A percentile compares a stretch with the other conserved stretches of the same genome.
Conservation (phyloP, 2,329 filamentous ascomycete species). For the Fusarium scirpi region DNA sequence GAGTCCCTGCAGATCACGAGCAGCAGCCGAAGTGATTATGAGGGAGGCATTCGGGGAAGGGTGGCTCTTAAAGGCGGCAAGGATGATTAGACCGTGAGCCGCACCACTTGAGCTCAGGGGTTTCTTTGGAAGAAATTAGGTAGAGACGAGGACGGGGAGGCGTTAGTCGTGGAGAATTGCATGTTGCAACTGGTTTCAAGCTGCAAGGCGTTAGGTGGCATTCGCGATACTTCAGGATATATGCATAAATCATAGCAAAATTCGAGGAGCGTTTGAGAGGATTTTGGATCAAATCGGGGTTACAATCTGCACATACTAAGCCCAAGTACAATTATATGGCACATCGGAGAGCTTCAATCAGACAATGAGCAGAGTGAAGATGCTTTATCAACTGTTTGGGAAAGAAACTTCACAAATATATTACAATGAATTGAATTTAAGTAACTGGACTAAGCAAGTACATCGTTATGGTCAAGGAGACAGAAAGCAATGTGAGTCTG, state of each 20-base stretch:
- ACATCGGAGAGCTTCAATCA: too few species aligned
- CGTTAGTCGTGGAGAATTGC: conserved; percentile 37
- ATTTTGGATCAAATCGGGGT: neutral
- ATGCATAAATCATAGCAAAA: conserved; percentile 34
- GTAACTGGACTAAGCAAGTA: neutral
- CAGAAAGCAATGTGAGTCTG: neutral
- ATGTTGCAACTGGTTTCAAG: conserved; percentile 36
- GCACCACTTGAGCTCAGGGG: neutral
- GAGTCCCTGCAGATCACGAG: conserved; percentile 49
- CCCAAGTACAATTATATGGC: neutral
- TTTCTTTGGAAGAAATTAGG: neutral
- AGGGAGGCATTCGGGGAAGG: conserved; percentile 55
- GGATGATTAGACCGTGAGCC: conserved; percentile 23
- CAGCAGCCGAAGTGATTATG: conserved; percentile 55
- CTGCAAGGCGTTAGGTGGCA: conserved; percentile 44
- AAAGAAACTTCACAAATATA: neutral
- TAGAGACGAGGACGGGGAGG: conserved; percentile 19
- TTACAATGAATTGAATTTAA: neutral
- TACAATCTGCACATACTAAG: neutral
- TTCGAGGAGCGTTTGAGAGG: conserved; percentile 11
- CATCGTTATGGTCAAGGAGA: neutral
- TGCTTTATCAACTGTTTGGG: neutral
- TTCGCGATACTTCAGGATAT: conserved; percentile 39
- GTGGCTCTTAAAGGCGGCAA: conserved; percentile 53
- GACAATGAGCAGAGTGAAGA: neutral